phyloP scores from a whole-genome alignment of 176 grass and related monocot genomes.

The Otatea glauca region DNA sequence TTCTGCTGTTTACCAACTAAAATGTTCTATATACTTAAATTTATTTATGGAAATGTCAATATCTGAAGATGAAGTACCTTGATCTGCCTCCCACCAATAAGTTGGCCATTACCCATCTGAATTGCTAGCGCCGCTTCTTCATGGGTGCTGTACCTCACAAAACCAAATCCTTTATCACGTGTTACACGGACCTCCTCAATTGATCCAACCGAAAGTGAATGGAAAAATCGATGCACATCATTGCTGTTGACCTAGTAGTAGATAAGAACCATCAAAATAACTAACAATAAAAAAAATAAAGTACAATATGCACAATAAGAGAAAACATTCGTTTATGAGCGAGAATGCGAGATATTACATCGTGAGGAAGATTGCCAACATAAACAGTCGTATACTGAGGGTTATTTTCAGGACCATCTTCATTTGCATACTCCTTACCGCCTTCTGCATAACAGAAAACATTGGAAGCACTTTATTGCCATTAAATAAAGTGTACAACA shows the following conservation, averaged over 20 bases:
- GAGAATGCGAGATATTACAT: conserved; percentile 44
- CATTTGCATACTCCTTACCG: conserved; percentile 66
- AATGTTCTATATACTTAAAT: neutral
- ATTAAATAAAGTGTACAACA: neutral
- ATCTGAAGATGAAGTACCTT: conserved; percentile 61
- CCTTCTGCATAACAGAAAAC: conserved; percentile 52
- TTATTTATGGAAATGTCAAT: neutral
- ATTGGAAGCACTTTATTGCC: conserved; percentile 2
- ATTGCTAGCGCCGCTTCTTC: conserved; percentile 91
- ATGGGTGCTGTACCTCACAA: conserved; percentile 93
- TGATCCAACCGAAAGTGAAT: conserved; percentile 73
- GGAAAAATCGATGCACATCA: conserved; percentile 88
- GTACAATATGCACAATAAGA: neutral
- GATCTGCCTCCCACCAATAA: conserved; percentile 80
- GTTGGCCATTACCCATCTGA: conserved; percentile 73
- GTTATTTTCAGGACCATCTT: conserved; percentile 90
- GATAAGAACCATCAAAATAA: neutral
- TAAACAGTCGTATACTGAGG: conserved; percentile 92
- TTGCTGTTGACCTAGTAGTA: conserved; percentile 49
- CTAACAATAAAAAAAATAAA: neutral
- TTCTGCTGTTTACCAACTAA: neutral
- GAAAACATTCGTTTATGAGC: neutral
- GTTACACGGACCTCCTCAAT: conserved; percentile 95
- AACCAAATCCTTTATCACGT: conserved; percentile 97
- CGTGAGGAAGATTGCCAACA: conserved; percentile 93